Evolutionary conservation across 306 rosid species (phyloP), one percentile per base, ranked within the genome.

Genomic region (Medicago arabica): DNA sequence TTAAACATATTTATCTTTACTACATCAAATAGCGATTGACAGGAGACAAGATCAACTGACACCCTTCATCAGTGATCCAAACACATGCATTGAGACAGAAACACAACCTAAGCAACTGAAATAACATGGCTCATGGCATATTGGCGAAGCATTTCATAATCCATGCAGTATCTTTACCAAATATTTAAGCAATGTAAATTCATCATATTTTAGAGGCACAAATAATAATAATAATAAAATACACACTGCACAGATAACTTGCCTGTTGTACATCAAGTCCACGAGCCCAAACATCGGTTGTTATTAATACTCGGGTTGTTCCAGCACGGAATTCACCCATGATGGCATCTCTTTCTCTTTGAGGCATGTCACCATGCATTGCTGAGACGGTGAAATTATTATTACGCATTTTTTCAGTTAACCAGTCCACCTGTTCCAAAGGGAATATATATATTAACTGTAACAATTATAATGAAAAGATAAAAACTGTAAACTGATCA

Each of bases 291-390:
- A 95, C 97, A 86, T 95, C 98, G 13, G 98, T 95, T 40, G 98
- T 95, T 46, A 95, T 95, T 61, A 95, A 91, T 14, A 95, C 98
- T 21, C 98, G 97, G 61, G 98, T 95, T 69, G 89, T 83, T 55
- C 97, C 99, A 76, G 87, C 69, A 44, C 97, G 92, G 34, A 95
- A 95, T 88, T 95, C 97, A 18, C 82, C 86, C 99, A 95, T 95
- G 69, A 95, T 95, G 54, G 97, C 97, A 74, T 95, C 99, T 85
- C 99, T 84, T 80, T 95, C 99, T 79, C 70, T 95, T 76, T 95
- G 99, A 67, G 99, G 99, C 97, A 95, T 95, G 85, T 95, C 99
- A 16, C 99, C 99, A 51, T 95, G 99, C 99, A 95, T 95, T 31
- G 97, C 78, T 67, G 99, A 95, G 49, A 95, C 97, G 0, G 99